Conservation (phyloP, 192 early-diverging fungal species). For the Mortierella antarctica region DNA sequence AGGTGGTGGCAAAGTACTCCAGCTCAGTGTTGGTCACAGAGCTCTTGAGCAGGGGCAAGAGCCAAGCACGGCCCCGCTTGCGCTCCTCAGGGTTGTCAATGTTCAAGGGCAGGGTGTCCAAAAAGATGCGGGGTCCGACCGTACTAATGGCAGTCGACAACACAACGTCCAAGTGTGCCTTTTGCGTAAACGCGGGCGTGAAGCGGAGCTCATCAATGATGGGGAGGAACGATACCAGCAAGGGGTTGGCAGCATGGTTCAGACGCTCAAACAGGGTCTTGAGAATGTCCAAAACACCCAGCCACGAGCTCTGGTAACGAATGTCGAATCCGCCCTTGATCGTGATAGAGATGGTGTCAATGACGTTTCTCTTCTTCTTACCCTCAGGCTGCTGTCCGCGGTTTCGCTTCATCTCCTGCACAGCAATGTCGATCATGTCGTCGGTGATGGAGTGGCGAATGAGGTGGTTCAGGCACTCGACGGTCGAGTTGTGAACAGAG, state of each 20-base stretch:
- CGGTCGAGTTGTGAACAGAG: slow-evolving; percentile 69
- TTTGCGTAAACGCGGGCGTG: slow-evolving; percentile 84
- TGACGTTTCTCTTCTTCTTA: slow-evolving; percentile 48
- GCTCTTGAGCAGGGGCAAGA: slow-evolving; percentile 85
- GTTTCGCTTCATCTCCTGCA: slow-evolving; percentile 44
- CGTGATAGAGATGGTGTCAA: slow-evolving; percentile 61
- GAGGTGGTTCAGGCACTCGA: slow-evolving; percentile 76
- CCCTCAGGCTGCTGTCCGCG: slow-evolving; percentile 19
- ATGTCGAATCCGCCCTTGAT: slow-evolving; percentile 75
- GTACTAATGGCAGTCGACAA: slow-evolving; percentile 83
- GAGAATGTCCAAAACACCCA: slow-evolving; percentile 79
- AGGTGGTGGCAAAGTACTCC: slow-evolving; percentile 70
- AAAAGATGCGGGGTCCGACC: slow-evolving; percentile 83
- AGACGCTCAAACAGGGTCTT: slow-evolving; percentile 85
- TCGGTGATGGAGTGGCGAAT: slow-evolving; percentile 81
- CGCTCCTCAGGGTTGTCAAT: slow-evolving; percentile 71
- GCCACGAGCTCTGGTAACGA: slow-evolving; percentile 86
- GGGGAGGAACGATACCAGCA: slow-evolving; percentile 68
- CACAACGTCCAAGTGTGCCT: slow-evolving; percentile 85
- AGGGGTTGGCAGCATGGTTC: slow-evolving; percentile 65
- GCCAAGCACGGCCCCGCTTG: slow-evolving; percentile 84
- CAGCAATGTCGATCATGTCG: slow-evolving; percentile 73
- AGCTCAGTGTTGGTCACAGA: slow-evolving; percentile 79
- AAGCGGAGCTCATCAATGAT: slow-evolving; percentile 83
- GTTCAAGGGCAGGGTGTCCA: slow-evolving; percentile 84